These are phyloP conservation scores for Heterobasidion annosum DNA, from an alignment of 1,284 basidiomycete genomes.

Conservation along the genomic window DNA sequence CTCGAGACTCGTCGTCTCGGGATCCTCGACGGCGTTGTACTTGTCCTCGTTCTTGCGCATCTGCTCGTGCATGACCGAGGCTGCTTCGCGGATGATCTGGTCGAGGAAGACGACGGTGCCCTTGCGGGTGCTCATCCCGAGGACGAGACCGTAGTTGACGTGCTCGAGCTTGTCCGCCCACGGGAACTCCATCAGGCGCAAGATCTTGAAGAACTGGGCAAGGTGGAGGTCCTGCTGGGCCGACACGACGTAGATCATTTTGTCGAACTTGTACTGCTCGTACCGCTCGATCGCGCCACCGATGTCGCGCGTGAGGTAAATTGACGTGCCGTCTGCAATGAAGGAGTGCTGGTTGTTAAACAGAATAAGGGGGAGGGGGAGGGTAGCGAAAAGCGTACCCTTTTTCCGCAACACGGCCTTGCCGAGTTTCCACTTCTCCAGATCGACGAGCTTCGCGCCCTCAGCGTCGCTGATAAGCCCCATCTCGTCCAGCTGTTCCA, in stretches of 20 bases:
- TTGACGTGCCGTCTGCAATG: conserved; percentile 81
- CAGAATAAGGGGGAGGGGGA: background rate
- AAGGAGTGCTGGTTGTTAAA: background rate
- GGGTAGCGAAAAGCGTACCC: conserved; percentile 27
- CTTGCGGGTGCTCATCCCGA: conserved; percentile 96
- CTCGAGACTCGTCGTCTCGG: conserved; percentile 74
- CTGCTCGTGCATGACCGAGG: conserved; percentile 90
- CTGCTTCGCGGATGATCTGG: conserved; percentile 89
- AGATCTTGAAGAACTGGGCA: conserved; percentile 91
- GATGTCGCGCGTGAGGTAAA: conserved; percentile 98
- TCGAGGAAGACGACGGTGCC: conserved; percentile 97
- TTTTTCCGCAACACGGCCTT: conserved; percentile 89
- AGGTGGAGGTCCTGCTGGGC: conserved; percentile 95
- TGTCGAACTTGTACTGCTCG: conserved; percentile 92
- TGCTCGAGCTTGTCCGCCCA: conserved; percentile 83
- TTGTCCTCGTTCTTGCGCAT: conserved; percentile 96
- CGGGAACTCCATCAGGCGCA: conserved; percentile 84
- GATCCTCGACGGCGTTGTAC: conserved; percentile 85
- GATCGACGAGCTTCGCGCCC: conserved; percentile 72
- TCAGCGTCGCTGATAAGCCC: conserved; percentile 51
- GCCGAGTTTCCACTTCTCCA: conserved; percentile 85
- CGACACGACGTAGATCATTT: conserved; percentile 96
- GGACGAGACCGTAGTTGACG: conserved; percentile 89
- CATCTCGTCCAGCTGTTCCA: conserved; percentile 51
- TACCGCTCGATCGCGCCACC: conserved; percentile 91